A percentile compares a stretch with the other conserved stretches of the same genome.
These are phyloP conservation scores for Rossbeevera mucosa DNA, from an alignment of 768 basidiomycete species.

Conservation along the genomic window DNA sequence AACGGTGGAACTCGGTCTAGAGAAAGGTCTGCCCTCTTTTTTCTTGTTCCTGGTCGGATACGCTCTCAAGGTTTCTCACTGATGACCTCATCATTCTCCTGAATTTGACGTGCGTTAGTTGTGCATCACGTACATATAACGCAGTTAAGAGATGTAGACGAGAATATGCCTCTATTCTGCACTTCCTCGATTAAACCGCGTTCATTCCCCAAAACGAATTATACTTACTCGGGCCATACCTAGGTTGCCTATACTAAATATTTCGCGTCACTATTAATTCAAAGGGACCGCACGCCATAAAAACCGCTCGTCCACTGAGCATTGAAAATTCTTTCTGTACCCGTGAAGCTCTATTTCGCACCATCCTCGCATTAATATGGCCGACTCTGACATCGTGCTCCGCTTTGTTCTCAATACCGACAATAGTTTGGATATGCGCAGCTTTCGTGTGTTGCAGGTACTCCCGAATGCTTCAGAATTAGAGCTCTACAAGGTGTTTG, in stretches of 20 bases:
- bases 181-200: constrained; percentile 11
- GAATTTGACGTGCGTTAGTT: constrained; percentile 18
- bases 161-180: constrained; percentile 11
- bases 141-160: not conserved
- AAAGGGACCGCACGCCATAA: constrained; percentile 6
- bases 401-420: constrained; percentile 34
- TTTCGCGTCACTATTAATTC: constrained; percentile 3
- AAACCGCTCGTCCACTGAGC: not conserved
- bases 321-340: not conserved
- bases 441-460: constrained; percentile 39
- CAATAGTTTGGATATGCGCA: constrained; percentile 37
- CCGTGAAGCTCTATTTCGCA: not conserved
- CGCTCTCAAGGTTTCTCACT: constrained; percentile 2
- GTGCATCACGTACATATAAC: constrained; percentile 29
- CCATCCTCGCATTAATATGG: constrained; percentile 19
- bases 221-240: constrained; percentile 21
- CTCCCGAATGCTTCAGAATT: constrained; percentile 26
- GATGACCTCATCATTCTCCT: constrained; percentile 25
- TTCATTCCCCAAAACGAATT: constrained; percentile 17
- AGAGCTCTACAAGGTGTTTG: constrained; percentile 42
- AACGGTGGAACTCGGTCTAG: not conserved
- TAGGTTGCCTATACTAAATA: constrained; percentile 21
- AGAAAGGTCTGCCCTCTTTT: not conserved
- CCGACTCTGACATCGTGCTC: constrained; percentile 36
- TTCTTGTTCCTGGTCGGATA: constrained; percentile 2